Base-by-base conservation (phyloP, 352 stramenopile genomes). In the Blastocystis sp. region DNA sequence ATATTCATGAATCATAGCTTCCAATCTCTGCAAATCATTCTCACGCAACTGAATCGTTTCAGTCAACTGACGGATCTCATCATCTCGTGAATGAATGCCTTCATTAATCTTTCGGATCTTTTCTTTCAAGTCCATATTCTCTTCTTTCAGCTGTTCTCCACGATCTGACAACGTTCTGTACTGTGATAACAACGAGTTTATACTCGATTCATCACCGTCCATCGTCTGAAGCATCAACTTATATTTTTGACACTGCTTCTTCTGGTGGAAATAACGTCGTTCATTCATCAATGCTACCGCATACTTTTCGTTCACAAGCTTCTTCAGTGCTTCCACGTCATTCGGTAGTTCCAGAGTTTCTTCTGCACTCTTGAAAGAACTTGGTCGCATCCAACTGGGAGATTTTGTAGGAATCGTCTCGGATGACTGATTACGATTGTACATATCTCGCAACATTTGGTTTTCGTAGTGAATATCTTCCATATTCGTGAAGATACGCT, bases 381-480 rank as follows among this genome's bases (percentile, higher is more conserved):
- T 20, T 2, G 55, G 45, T 2, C 73, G 73, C 30, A 30, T 7
- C 47, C 50, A 85, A 2, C 20, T 47, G 13, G 34, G 20, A 20
- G 43, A 43, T 3, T 59, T 59, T 2, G 11, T n/a, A 2, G 73
- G 20, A 20, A 85, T 34, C 20, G 43, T 37, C 11, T 65, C 54
- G 1, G 30, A 34, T 34, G 30, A 34, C 0, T 34, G 30, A 34
- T 34, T 34, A 13, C 20, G 50, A 30, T 68, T 85, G 16, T 50
- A 65, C 73, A 85, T 85, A 47, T 85, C 50, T 9, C 73, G 30
- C 47, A 85, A 43, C 45, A 69, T 66, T 26, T 85, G 73, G 56
- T 85, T 85, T 20, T 85, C 73, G 50, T 85, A 85, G 37, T 85
- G 73, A n/a, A 85, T 85, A 7, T 53, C 20, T 16, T 85, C 73